Conservation (phyloP, 2,329 filamentous ascomycete genomes). For the Botrytis deweyae region DNA sequence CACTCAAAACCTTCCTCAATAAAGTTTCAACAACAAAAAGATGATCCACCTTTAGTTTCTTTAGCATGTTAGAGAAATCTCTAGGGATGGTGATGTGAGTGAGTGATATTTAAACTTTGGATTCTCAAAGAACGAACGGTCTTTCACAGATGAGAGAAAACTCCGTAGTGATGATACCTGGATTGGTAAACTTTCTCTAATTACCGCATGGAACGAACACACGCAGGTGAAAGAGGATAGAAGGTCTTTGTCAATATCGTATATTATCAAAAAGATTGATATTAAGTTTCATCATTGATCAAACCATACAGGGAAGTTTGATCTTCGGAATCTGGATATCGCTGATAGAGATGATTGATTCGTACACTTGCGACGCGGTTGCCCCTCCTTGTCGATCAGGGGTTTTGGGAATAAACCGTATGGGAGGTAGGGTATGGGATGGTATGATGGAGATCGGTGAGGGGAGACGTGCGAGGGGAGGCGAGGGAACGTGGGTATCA, state of each 20-base stretch:
- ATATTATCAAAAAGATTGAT: background rate
- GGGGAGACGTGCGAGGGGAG: conserved; percentile 2
- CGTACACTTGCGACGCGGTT: background rate
- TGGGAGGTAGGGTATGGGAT: background rate
- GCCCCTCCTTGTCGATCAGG: conserved; percentile 18
- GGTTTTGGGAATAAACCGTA: background rate
- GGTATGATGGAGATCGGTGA: background rate
- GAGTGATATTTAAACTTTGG: background rate
- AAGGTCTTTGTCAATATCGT: background rate
- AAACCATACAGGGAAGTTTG: background rate
- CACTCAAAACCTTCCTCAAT: conserved; percentile 4
- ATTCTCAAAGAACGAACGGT: background rate
- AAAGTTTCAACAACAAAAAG: background rate
- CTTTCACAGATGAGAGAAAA: background rate
- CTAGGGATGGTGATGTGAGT: background rate
- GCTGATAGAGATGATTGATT: background rate
- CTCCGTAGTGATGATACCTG: background rate
- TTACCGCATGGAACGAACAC: background rate
- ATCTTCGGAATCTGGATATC: background rate
- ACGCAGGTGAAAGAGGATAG: too few species aligned
- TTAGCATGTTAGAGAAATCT: background rate
- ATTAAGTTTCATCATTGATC: background rate
- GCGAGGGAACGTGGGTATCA: background rate
- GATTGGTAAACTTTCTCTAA: background rate
- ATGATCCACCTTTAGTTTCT: background rate